Evolutionary conservation across 441 rosid species (phyloP).

Genomic region (Isatis lusitanica): DNA sequence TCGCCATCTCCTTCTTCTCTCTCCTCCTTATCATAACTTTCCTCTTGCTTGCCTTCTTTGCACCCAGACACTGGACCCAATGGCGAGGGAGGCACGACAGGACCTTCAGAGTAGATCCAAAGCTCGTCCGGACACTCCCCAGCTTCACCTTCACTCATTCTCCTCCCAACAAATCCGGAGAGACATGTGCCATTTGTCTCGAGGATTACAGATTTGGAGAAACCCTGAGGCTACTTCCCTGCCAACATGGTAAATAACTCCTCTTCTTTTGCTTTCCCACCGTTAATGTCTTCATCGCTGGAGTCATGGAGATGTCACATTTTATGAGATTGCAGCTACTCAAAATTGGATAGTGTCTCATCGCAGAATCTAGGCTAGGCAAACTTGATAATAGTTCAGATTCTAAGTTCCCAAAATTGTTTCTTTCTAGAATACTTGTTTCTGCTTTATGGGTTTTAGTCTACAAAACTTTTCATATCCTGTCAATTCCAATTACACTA

Average conservation of each 20-base stretch:
- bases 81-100: conserved; percentile 40
- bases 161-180: conserved; percentile 40
- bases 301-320: not conserved
- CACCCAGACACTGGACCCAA: conserved; percentile 51
- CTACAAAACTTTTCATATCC: not conserved
- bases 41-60: conserved; percentile 45
- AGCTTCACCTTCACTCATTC: conserved; percentile 40
- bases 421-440: not conserved
- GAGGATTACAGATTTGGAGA: conserved; percentile 77
- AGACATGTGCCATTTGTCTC: conserved; percentile 77
- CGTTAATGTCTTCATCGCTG: not conserved
- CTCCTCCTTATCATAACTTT: conserved; percentile 49
- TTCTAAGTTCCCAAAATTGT: not conserved
- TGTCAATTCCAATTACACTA: not conserved
- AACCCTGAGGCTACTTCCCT: conserved; percentile 64
- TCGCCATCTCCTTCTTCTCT: conserved; percentile 60
- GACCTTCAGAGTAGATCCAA: conserved; percentile 40
- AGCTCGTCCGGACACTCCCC: conserved; percentile 58
- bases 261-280: not conserved
- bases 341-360: not conserved
- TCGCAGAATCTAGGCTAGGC: not conserved
- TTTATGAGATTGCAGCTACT: not conserved
- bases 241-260: conserved; percentile 62
- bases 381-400: not conserved
- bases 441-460: not conserved